Evolutionary conservation across 345 rosid species (phyloP).

Genomic region (Citrus inodora): DNA sequence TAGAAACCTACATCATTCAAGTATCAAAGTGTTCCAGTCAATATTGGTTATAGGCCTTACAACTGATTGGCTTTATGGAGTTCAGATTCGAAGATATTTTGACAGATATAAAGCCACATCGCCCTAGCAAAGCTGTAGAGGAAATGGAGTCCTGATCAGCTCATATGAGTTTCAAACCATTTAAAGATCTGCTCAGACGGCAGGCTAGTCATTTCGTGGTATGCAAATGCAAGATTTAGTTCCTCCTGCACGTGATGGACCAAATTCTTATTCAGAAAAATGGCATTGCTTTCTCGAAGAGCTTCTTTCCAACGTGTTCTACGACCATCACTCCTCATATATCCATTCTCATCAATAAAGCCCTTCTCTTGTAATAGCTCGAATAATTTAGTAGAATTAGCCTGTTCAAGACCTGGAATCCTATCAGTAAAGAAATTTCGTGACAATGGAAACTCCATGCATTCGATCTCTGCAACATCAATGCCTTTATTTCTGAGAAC

Average conservation of each 20-base stretch:
- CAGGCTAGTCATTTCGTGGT: conserved; percentile 93
- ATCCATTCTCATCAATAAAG: conserved; percentile 65
- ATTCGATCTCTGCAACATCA: conserved; percentile 76
- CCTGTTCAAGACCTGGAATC: conserved; percentile 51
- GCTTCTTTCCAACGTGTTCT: conserved; percentile 62
- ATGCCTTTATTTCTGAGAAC: conserved; percentile 56
- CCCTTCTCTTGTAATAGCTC: conserved; percentile 51
- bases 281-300: conserved; percentile 27
- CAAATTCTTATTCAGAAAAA: conserved; percentile 44
- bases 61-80: neutral
- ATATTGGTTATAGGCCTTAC: neutral
- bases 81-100: neutral
- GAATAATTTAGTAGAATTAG: conserved; percentile 51
- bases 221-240: conserved; percentile 86
- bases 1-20: neutral
- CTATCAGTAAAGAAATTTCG: conserved; percentile 53
- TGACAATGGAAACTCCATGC: conserved; percentile 60
- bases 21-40: neutral
- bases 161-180: conserved; percentile 89
- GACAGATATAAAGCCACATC: neutral
- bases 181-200: conserved; percentile 75
- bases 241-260: conserved; percentile 79
- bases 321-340: conserved; percentile 77
- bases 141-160: conserved; percentile 18
- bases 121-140: neutral